Evolutionary conservation across 352 stramenopile genomes (phyloP), one percentile per base, ranked within the genome.

Genomic region (Thraustotheca clavata): DNA sequence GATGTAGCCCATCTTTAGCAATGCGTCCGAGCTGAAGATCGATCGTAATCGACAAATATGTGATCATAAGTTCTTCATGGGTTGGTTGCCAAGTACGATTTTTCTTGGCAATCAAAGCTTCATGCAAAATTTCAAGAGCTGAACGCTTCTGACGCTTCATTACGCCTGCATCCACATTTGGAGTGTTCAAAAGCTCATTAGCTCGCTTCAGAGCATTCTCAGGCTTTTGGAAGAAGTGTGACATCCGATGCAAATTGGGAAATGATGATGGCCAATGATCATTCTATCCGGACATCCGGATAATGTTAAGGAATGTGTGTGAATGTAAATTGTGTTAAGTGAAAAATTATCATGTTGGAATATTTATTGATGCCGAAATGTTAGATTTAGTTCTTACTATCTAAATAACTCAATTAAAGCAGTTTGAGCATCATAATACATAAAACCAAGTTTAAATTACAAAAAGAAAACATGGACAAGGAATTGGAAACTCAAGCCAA

Each of bases 1-100:
- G 96, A 71, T 99, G 95, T 34, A 99, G 78, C 1, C 96, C 96
- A 72, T 99, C 96, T 79, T 99, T 99, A 38, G 94, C 95, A 71
- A 98, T 92, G 54, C 88, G 82, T 2, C 81, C 86, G 47, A 92
- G 78, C 76, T 98, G 87, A 35, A 98, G 76, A 49, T 98, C 88
- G 24, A 99, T 75, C 77, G 95, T 98, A 39, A 99, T 89, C 70
- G 98, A 84, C 59, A 99, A 69, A 76, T 98, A 99, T 48, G 90
- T 76, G 39, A 96, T 76, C 88, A 99, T 98, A 49, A 99, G 96
- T 68, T 96, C 85, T 71, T 99, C 96, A 71, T 98, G 98, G 9
- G 87, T 87, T n/a, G 92, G 89, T 67, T 96, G 95, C 96, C 96
- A 99, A 61, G 89, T 97, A 67, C 96, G 94, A 74, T 98, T 94